Evolutionary conservation across 176 grass and related monocot species (phyloP), one percentile per base, ranked within the genome.

Genomic region (Poa annua): DNA sequence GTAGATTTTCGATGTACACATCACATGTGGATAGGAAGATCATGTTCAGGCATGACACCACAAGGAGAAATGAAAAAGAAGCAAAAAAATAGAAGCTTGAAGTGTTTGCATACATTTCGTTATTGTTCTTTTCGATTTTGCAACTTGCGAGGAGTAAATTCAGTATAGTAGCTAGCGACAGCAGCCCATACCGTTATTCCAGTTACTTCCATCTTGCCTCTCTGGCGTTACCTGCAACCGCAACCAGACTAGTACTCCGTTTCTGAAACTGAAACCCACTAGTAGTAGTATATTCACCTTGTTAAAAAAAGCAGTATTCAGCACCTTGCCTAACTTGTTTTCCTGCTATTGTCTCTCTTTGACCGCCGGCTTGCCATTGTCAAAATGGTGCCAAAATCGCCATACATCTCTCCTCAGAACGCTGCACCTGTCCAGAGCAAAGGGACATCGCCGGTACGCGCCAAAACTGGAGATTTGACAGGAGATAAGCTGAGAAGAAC

Each of bases 391-490:
- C 64, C 72, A 66, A 82, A 78, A 22, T 29, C 2, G 57, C 3
- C 21, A n/a, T 19, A 38, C 72, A 73, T 15, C 38, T 75, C 25
- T 78, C 74, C 80, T 7, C 29, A 50, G 29, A 65, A 63, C 1
- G 73, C 77, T 20, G 82, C 77, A 76, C 66, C 81, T 83, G 66
- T 78, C 80, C 33, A n/a, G 10, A 8, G 80, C 15, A 1, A 1
- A 65, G 24, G 8, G 66, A 47, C 66, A 66, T 61, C 5, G 4
- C 25, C 15, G 1, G 49, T 59, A 68, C 50, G 71, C 22, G 50
- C 84, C 88, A 90, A 86, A 87, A 51, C 3, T 67, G 48, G 14
- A 79, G 84, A 90, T 90, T 74, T 90, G 88, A 79, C 50, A 57
- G 39, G 66, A 59, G 79, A 86, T 73, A 71, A 72, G 64, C 65